Base-by-base conservation (phyloP, 2,329 filamentous ascomycete species). In the Lecanicillium sp. region DNA sequence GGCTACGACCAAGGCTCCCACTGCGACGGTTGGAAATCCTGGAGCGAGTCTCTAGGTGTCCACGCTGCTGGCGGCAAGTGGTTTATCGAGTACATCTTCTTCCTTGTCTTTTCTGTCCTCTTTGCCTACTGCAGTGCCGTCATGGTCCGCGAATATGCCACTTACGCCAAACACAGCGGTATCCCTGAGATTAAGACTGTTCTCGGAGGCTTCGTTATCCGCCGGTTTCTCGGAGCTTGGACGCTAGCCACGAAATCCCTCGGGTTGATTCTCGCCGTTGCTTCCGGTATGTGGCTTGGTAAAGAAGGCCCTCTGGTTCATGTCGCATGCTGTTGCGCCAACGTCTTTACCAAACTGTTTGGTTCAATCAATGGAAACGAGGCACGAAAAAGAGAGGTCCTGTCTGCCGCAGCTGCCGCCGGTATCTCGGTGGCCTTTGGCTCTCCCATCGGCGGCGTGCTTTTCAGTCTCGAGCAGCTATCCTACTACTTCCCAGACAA, bases 401-500 rank as follows among this genome's bases (percentile, higher is more conserved):
- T 98, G 3, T 95, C 90, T 5, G 90, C 90, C 1, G 90, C 92
- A 0, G 88, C 92, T 1, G 88, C 89, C 3, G 85, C 87, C 5
- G 89, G 89, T 29, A 94, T 95, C 29, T 94, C 88, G 2, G 89
- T 95, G 19, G 89, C 89, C 32, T 95, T 95, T 58, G 89, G 89
- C 20, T 86, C 89, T 5, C 89, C 89, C 8, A 94, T 96, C 40
- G 92, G 90, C 9, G 90, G 90, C 33, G 90, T 96, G 16, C 66
- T 96, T 15, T 96, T 96, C 67, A 94, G 86, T 61, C 75, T 96
- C n/a, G 90, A 95, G 75, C 87, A 94, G 73, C 69, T 96, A 3
- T 94, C 88, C 1, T 96, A 95, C 59, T 96, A 95, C 60, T 96
- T 96, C 51, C 90, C 92, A 0, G 90, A 96, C 63, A 96, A 96